These are phyloP conservation scores for Salvia rosmarinus DNA, from an alignment of 257 asterid genomes.

Conservation along the genomic window DNA sequence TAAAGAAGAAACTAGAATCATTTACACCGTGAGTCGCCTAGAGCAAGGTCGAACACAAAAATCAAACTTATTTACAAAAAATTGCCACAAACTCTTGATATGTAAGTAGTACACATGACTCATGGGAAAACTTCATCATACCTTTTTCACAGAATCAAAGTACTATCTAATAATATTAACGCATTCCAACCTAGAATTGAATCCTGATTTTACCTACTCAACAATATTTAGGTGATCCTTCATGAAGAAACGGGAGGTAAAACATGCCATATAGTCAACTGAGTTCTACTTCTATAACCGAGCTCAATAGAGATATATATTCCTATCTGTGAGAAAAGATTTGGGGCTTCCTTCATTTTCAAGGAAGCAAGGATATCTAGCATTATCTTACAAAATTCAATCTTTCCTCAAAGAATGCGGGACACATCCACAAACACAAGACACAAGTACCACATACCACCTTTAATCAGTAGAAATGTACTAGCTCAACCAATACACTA, in stretches of 20 bases:
- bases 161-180: not conserved
- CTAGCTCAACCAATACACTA: not conserved
- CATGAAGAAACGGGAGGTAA: not conserved
- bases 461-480: not conserved
- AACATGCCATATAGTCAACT: slow-evolving; percentile 7
- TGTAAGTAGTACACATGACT: not conserved
- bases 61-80: not conserved
- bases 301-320: not conserved
- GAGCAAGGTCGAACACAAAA: slow-evolving; percentile 9
- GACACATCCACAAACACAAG: not conserved
- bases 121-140: not conserved
- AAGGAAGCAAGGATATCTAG: not conserved
- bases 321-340: not conserved
- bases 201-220: not conserved
- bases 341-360: not conserved
- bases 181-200: not conserved
- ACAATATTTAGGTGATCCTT: not conserved
- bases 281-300: not conserved
- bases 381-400: not conserved
- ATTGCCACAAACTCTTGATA: not conserved
- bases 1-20: not conserved
- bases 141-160: not conserved
- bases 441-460: not conserved
- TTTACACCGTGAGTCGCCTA: not conserved
- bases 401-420: not conserved